phyloP scores from a whole-genome alignment of 768 basidiomycete genomes.

The Kwoniella shandongensis region DNA sequence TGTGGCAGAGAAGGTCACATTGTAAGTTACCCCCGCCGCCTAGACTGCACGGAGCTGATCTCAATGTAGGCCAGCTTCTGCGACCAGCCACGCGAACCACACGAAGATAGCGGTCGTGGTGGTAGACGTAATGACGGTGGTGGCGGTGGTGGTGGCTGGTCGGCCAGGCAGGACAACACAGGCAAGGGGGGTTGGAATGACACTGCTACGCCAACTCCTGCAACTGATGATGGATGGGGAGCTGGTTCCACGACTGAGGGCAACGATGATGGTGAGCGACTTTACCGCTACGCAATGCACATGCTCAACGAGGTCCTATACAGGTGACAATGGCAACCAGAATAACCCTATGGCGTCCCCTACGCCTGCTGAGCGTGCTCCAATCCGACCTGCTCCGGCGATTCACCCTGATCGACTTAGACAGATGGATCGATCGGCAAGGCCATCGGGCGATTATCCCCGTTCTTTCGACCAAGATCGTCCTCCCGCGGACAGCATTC shows the following conservation, averaged over 20 bases:
- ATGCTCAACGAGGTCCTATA: no score
- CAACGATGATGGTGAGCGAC: no score
- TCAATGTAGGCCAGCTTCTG: constrained; percentile 1
- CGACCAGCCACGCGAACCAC: constrained; percentile 15
- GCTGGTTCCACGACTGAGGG: no score
- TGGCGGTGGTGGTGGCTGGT: background rate
- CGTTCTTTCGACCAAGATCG: no score
- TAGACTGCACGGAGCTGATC: background rate
- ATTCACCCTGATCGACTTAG: constrained; percentile 8
- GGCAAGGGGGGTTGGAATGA: no score
- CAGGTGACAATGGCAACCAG: no score
- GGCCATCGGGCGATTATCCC: background rate
- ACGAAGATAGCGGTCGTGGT: background rate
- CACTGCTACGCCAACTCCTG: no score
- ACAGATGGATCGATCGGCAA: background rate
- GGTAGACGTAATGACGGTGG: constrained; percentile 1
- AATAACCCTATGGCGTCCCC: no score
- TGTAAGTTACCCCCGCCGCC: constrained; percentile 11
- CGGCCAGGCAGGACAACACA: no score
- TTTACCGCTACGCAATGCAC: no score
- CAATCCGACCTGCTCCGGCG: background rate
- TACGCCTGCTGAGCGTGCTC: background rate
- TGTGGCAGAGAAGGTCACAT: constrained; percentile 30
- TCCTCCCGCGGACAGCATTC: no score
- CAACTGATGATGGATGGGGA: no score